These are phyloP conservation scores for Candida khao-thaluensis DNA, from an alignment of 805 yeast species.

Conservation along the genomic window DNA sequence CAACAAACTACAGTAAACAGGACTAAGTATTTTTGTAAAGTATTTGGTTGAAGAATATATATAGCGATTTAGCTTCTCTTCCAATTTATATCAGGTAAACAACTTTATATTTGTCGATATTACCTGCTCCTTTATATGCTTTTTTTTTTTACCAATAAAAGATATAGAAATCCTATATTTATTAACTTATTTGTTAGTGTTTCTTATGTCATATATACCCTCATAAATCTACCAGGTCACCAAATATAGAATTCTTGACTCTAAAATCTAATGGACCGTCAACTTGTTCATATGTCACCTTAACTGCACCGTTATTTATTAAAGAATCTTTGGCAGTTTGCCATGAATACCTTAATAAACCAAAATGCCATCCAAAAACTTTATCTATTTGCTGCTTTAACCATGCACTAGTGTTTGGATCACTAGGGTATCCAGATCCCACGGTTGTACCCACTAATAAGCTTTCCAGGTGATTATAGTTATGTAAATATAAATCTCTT, in stretches of 20 bases:
- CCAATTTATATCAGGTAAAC: no score
- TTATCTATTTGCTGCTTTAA: slow-evolving; percentile 59
- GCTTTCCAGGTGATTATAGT: slow-evolving; percentile 29
- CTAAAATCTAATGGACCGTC: slow-evolving; percentile 7
- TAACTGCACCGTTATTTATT: slow-evolving; percentile 48
- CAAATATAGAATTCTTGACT: slow-evolving; percentile 3
- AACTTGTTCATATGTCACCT: slow-evolving; percentile 63
- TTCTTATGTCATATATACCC: no score
- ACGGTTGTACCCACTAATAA: slow-evolving; percentile 38
- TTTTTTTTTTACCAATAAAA: no score
- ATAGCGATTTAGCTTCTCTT: no score
- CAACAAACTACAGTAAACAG: no score
- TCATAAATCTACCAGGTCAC: slow-evolving; percentile 2
- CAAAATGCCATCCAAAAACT: slow-evolving; percentile 81
- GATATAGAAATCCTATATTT: no score
- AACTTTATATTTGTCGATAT: no score
- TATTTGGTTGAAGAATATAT: no score
- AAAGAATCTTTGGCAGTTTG: slow-evolving; percentile 82
- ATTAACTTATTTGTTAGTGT: no score
- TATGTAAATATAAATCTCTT: slow-evolving; percentile 63
- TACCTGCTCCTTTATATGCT: no score
- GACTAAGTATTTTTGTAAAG: no score
- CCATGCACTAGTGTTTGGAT: slow-evolving; percentile 85
- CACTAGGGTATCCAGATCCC: slow-evolving; percentile 96
- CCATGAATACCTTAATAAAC: slow-evolving; percentile 86